Evolutionary conservation across 2,329 filamentous ascomycete genomes (phyloP), one percentile per base, ranked within the genome.

Genomic region (Hypocreales sp.): DNA sequence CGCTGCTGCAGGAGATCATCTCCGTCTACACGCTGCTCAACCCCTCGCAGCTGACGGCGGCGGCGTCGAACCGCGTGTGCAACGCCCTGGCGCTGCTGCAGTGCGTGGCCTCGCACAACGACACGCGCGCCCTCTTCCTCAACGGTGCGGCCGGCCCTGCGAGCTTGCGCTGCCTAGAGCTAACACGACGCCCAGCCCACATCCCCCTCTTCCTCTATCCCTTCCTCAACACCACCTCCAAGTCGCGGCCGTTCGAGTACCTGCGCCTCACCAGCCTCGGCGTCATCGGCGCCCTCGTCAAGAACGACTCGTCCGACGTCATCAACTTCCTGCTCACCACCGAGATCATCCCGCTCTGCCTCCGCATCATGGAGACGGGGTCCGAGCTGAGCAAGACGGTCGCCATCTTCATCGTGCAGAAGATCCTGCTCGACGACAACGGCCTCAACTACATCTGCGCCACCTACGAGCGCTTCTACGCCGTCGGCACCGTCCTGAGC

Each of bases 241-340:
- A 98, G 56, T 94, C 86, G 18, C 74, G 90, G 28, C 90, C 90
- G 0, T 98, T 95, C 51, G 90, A 98, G 53, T 98, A 98, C 48
- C 71, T 98, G 28, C 83, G 90, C 28, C 71, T 98, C 19, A 98
- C 90, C 0, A 94, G 86, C 12, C 71, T 98, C 14, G 90, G 90
- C 29, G 90, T 98, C 17, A 95, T 98, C 39, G 90, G 90, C 31
- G 90, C 90, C 2, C 64, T 98, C 24, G 90, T 98, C 33, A 98
- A 98, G 67, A 98, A 98, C 47, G 90, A 98, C 57, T 94, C 86
- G 4, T 87, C 82, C 12, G 90, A 95, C 47, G 90, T 95, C 33
- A 98, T 98, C 61, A 95, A 95, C 61, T 98, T 98, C 51, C 76
- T 98, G 29, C 67, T 98, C 26, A 95, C 90, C 2, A 98, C 90